Evolutionary conservation across 2,329 filamentous ascomycete species (phyloP).

Genomic region (Aspergillus ustus): DNA sequence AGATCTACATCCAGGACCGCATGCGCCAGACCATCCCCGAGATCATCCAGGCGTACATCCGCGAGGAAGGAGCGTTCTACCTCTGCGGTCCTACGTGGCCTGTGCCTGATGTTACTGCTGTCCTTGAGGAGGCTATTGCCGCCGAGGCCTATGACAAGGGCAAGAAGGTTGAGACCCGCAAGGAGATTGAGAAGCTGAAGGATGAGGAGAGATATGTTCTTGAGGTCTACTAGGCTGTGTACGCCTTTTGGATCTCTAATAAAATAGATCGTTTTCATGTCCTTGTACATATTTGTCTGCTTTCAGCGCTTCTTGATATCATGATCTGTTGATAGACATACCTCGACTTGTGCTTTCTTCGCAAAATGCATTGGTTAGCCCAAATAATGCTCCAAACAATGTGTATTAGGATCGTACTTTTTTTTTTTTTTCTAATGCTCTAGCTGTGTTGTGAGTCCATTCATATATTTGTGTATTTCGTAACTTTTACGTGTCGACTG

Average conservation of each 20-base stretch:
- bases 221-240: slow-evolving; percentile 80
- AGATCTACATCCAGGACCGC: slow-evolving; percentile 99
- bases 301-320: slow-evolving; percentile 26
- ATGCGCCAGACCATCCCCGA: slow-evolving; percentile 87
- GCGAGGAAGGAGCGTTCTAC: slow-evolving; percentile 91
- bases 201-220: slow-evolving; percentile 92
- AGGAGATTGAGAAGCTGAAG: slow-evolving; percentile 97
- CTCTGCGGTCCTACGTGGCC: slow-evolving; percentile 98
- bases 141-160: slow-evolving; percentile 68
- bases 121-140: slow-evolving; percentile 89
- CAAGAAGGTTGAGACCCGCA: slow-evolving; percentile 81
- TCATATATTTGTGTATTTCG: not conserved
- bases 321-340: slow-evolving; percentile 17
- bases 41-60: slow-evolving; percentile 84
- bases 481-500: slow-evolving; percentile 7
- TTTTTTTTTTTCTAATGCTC: not conserved
- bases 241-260: not conserved
- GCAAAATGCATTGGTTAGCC: not conserved
- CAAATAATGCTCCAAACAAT: not conserved
- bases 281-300: slow-evolving; percentile 22
- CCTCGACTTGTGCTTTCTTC: not conserved
- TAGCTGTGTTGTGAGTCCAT: not conserved
- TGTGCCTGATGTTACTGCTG: slow-evolving; percentile 92
- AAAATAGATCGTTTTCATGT: slow-evolving; percentile 14
- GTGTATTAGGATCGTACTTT: not conserved